Evolutionary conservation across 257 asterid species (phyloP).

Genomic region (Gynochthodes officinalis): DNA sequence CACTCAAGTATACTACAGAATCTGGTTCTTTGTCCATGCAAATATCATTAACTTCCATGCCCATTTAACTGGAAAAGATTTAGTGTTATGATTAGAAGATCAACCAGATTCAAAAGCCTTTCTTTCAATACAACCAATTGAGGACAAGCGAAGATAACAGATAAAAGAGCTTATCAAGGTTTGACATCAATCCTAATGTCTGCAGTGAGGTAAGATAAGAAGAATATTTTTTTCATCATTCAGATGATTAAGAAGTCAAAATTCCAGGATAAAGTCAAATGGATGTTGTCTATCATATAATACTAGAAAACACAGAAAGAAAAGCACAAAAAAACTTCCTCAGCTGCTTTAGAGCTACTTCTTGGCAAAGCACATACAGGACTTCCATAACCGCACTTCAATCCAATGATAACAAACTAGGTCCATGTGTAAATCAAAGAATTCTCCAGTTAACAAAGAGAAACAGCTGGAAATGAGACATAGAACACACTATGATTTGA

Average conservation of each 20-base stretch:
- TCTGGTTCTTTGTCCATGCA: constrained; percentile 75
- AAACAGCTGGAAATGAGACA: not conserved
- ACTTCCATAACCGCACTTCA: not conserved
- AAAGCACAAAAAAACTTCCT: not conserved
- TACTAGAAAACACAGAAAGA: not conserved
- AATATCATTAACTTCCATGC: constrained; percentile 49
- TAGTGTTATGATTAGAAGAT: not conserved
- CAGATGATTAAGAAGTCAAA: not conserved
- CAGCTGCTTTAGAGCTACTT: not conserved
- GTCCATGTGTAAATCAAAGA: not conserved
- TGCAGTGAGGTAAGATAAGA: not conserved
- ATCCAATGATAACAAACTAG: not conserved
- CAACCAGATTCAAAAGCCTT: not conserved
- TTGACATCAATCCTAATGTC: not conserved
- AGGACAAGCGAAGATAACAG: not conserved
- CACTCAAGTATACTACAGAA: constrained; percentile 41
- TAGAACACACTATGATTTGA: not conserved
- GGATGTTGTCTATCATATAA: not conserved
- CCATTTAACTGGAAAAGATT: constrained; percentile 49
- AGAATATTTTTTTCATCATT: not conserved
- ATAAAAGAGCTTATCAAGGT: not conserved
- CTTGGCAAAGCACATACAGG: not conserved
- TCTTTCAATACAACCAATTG: not conserved
- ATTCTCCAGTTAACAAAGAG: too few species aligned
- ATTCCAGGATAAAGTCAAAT: not conserved